Conservation (phyloP, 495 filamentous ascomycete species). For the Oidiodendron maius region DNA sequence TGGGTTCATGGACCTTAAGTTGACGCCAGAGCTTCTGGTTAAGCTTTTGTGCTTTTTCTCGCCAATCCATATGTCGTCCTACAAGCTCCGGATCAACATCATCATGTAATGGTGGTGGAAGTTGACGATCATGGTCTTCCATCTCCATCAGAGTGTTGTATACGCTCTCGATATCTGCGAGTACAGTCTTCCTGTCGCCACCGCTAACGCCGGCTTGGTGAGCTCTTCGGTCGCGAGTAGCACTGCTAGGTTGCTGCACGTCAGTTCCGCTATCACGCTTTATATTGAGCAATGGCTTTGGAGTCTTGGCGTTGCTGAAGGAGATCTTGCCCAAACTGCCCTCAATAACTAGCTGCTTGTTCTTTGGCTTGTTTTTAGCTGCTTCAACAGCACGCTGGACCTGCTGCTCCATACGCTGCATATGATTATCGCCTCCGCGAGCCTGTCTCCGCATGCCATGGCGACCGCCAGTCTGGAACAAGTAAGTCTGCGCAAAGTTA, state of each 20-base stretch:
- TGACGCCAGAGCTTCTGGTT: conserved; percentile 77
- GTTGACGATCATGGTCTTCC: conserved; percentile 89
- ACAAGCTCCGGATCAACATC: conserved; percentile 55
- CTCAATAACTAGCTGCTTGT: conserved; percentile 95
- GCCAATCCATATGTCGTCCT: conserved; percentile 67
- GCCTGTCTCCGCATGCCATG: conserved; percentile 63
- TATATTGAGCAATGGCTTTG: conserved; percentile 89
- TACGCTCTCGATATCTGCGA: conserved; percentile 79
- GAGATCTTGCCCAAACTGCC: conserved; percentile 98
- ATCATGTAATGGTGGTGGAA: conserved; percentile 60
- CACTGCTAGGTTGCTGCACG: conserved; percentile 13
- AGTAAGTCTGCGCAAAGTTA: conserved; percentile 96
- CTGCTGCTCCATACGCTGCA: conserved; percentile 99
- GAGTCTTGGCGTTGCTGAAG: conserved; percentile 97
- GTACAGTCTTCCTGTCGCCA: conserved; percentile 72
- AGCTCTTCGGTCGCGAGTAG: conserved; percentile 37
- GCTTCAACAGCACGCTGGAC: conserved; percentile 96
- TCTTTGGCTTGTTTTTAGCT: conserved; percentile 94
- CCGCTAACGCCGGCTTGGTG: conserved; percentile 36
- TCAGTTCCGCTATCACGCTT: conserved; percentile 74
- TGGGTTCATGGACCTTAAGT: conserved; percentile 86
- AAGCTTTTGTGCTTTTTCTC: conserved; percentile 58
- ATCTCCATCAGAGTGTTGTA: conserved; percentile 85
- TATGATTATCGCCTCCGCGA: conserved; percentile 85
- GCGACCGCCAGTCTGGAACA: conserved; percentile 84